A percentile compares a stretch with the other conserved stretches of the same genome.
Conservation (phyloP, 1,284 basidiomycete species). For the Phylloporus sp. region DNA sequence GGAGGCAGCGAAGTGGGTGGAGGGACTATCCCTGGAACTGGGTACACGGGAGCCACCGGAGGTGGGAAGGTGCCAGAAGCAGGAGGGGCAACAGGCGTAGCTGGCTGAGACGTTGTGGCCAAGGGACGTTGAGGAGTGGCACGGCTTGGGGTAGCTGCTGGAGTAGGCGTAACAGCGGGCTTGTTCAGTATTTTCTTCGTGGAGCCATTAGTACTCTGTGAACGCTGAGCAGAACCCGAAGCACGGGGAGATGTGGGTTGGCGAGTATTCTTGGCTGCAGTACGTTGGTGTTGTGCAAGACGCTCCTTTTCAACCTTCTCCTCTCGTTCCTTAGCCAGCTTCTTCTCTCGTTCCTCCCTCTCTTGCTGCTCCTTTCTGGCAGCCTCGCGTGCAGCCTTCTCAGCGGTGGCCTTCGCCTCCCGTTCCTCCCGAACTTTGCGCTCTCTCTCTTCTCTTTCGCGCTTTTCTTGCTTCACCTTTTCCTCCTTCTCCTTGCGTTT, state of each 20-base stretch:
- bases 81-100: slow-evolving; percentile 38
- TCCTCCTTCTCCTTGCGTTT: slow-evolving; percentile 69
- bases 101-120: slow-evolving; percentile 36
- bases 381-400: slow-evolving; percentile 55
- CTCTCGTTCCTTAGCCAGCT: slow-evolving; percentile 62
- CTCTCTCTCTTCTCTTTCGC: slow-evolving; percentile 68
- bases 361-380: slow-evolving; percentile 56
- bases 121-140: slow-evolving; percentile 38
- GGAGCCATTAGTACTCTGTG: slow-evolving; percentile 45
- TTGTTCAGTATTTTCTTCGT: slow-evolving; percentile 59
- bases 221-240: slow-evolving; percentile 52
- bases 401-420: slow-evolving; percentile 52
- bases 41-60: slow-evolving; percentile 50
- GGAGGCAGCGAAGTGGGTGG: slow-evolving; percentile 51
- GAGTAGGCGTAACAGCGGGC: slow-evolving; percentile 36
- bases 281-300: slow-evolving; percentile 47
- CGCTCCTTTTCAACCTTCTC: slow-evolving; percentile 57
- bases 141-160: slow-evolving; percentile 25
- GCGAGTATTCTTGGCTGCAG: slow-evolving; percentile 44
- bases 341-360: slow-evolving; percentile 63
- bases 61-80: slow-evolving; percentile 32
- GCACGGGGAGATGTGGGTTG: slow-evolving; percentile 54
- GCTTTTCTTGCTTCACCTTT: slow-evolving; percentile 61
- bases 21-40: slow-evolving; percentile 48
- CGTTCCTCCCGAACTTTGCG: slow-evolving; percentile 61